These are phyloP conservation scores for Willaertia magna DNA, from an alignment of 208 protist species.

Conservation along the genomic window DNA sequence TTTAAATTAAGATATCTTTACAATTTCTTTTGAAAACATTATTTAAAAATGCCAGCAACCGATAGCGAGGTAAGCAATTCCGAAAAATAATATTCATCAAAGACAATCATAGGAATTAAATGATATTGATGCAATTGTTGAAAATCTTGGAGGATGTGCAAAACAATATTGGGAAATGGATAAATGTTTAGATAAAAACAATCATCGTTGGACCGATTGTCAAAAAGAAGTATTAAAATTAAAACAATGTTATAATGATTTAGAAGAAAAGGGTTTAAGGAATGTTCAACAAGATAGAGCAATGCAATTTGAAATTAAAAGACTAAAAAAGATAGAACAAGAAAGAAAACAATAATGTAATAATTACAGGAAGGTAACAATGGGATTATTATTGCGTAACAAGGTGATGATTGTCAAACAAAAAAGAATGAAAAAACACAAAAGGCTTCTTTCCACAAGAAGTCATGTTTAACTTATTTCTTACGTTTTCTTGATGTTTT, in stretches of 20 bases:
- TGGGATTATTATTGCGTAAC: neutral
- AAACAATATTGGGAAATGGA: neutral
- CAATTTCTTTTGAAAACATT: too few species aligned
- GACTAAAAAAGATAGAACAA: neutral
- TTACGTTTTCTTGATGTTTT: neutral
- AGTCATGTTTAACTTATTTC: neutral
- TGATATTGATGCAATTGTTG: neutral
- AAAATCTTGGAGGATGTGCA: neutral
- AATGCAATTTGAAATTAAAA: neutral
- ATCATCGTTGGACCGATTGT: neutral
- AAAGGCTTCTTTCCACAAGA: too few species aligned
- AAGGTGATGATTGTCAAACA: too few species aligned
- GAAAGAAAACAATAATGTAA: neutral
- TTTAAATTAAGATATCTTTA: too few species aligned
- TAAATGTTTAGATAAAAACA: neutral
- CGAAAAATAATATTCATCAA: too few species aligned
- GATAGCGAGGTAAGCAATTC: too few species aligned
- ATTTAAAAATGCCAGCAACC: too few species aligned
- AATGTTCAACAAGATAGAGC: neutral
- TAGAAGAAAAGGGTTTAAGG: neutral
- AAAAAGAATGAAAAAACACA: too few species aligned
- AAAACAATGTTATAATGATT: neutral
- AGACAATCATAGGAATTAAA: neutral
- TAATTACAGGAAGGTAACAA: neutral
- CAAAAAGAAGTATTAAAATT: neutral